Evolutionary conservation across 805 yeast species (phyloP), one percentile per base, ranked within the genome.

Genomic region (Starmerella scarabaei): DNA sequence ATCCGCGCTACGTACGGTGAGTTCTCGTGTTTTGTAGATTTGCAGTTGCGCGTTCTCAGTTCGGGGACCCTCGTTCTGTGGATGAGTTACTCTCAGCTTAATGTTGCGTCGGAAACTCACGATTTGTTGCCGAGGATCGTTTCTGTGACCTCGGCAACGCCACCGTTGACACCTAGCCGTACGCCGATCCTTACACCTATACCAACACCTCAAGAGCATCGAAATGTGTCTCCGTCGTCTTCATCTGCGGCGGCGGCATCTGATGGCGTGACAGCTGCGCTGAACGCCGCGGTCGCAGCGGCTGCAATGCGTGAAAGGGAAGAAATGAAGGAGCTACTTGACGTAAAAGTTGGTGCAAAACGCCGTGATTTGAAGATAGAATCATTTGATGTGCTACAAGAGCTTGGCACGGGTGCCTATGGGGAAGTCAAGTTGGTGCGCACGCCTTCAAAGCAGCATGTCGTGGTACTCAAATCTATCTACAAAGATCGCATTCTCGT

Each of bases 361-460:
- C 72, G 91, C 53, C 69, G 94, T 39, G 75, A 70, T 17, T 82
- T 82, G 56, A 72, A 74, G 44, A 70, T 83, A 47, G 57, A 68
- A 0, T 94, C 85, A 56, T 91, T 83, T 52, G 60, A 63, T 1
- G 70, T 81, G 1, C 34, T 84, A 33, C 80, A 81, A 56, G 73
- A 76, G 46, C 73, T 91, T 75, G 98, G 98, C 1, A 88, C 81
- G 58, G 98, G 98, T 29, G 95, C 97, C 0, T 91, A 91, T 55
- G 98, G 98, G 11, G 82, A 83, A 55, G 98, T 91, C 16, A 33
- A 39, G 2, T 78, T 83, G 20, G 67, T 83, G 19, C 91, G 82
- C 3, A 35, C 45, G 2, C 44, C 45, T 2, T 19, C 38, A 11
- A 71, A 71, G 56, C 77, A 81, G 56, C 71, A 68, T 45, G 78